These are phyloP conservation scores for Fraxinus greggii DNA, from an alignment of 305 asterid genomes.

Conservation along the genomic window DNA sequence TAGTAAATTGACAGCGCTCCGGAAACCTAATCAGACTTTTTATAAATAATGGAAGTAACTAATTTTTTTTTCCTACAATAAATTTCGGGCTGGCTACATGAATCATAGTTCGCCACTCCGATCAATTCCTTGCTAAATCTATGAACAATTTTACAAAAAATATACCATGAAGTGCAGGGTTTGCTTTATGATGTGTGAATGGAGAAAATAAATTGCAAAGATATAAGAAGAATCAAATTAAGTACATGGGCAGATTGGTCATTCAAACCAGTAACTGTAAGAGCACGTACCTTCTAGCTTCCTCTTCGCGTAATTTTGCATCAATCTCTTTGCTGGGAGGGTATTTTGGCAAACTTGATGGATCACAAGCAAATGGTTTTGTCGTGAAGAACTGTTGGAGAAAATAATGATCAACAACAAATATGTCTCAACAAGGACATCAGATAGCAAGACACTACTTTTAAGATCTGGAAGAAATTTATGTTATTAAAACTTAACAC, in stretches of 20 bases:
- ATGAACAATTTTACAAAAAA: not conserved
- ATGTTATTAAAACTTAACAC: not conserved
- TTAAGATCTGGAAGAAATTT: not conserved
- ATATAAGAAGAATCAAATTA: not conserved
- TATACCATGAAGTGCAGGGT: not conserved
- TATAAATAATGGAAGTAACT: not conserved
- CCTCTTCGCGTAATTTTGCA: conserved; percentile 71
- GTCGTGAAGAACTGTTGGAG: conserved; percentile 56
- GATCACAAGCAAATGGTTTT: conserved; percentile 65
- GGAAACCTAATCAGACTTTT: not conserved
- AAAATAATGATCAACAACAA: conserved; percentile 7
- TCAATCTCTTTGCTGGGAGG: conserved; percentile 84
- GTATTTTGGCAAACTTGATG: conserved; percentile 66
- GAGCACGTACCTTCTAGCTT: conserved; percentile 55
- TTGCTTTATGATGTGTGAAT: not conserved
- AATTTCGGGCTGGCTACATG: not conserved
- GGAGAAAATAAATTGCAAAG: not conserved
- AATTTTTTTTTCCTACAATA: not conserved
- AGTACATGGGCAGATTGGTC: not conserved
- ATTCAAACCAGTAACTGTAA: not conserved
- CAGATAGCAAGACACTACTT: not conserved
- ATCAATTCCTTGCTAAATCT: not conserved
- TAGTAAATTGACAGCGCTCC: not conserved
- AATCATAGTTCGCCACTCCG: not conserved
- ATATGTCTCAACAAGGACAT: not conserved